Conservation (phyloP, 148 eudicot genomes). For the Silene uniflora region DNA sequence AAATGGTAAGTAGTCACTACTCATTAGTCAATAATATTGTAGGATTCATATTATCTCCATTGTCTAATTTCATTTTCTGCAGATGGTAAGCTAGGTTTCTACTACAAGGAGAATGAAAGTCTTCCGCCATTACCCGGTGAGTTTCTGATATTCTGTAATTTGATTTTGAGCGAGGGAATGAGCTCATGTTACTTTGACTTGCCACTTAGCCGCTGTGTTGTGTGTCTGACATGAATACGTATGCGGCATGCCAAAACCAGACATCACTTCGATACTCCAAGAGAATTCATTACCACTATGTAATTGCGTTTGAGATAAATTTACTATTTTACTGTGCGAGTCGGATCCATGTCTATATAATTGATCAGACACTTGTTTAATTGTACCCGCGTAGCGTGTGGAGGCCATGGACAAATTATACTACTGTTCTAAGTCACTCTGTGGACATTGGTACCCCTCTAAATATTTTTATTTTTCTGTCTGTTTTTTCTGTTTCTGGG, state of each 20-base stretch:
- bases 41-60: background rate
- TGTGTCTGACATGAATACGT: background rate
- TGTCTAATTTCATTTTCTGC: conserved; percentile 1
- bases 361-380: background rate
- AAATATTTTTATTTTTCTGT: background rate
- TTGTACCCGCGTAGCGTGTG: background rate
- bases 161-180: background rate
- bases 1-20: conserved; percentile 47
- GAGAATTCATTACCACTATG: too few species aligned
- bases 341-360: background rate
- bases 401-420: background rate
- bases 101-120: conserved; percentile 88
- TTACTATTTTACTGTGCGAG: too few species aligned
- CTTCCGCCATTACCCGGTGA: conserved; percentile 88
- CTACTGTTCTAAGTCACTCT: background rate
- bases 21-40: background rate
- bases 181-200: background rate
- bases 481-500: background rate
- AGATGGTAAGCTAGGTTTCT: conserved; percentile 93
- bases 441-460: background rate
- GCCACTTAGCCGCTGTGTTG: background rate
- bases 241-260: background rate
- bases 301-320: too few species aligned
- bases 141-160: conserved; percentile 10
- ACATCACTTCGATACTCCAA: background rate